Base-by-base conservation (phyloP, 176 grass and related monocot species). In the Oryza longistaminata region DNA sequence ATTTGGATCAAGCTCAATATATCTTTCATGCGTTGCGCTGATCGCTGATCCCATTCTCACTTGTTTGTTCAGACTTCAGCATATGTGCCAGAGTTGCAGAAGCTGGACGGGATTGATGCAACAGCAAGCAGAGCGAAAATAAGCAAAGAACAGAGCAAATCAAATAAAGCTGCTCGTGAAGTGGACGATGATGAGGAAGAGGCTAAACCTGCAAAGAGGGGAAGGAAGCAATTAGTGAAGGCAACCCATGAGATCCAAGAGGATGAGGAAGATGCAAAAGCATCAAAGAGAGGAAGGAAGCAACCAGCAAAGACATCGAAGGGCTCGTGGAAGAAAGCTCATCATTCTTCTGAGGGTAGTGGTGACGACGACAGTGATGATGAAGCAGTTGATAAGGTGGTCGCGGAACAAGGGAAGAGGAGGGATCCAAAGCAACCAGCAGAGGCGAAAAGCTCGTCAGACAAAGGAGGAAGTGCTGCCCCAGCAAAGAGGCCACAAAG, bases 61-160 rank as follows among this genome's bases (percentile, higher is more conserved):
- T 65, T 24, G 53, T 12, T 50, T 79, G 7, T 46, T 80, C 76
- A 80, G 84, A 86, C 76, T 21, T 74, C 76, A 6, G 84, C 84
- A n/a, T 86, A 80, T 73, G 84, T 86, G 40, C 84, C 84, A 15
- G 68, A 80, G 58, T 52, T 86, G 78, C 84, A 86, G 68, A 86
- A 70, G 37, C 40, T 82, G 25, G 72, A 88, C 37, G 79, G 79
- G 12, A 24, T 19, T 3, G 79, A 71, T 80, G 64, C 25, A 0
- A 50, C 31, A 62, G 37, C 71, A 53, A 69, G 73, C 19, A 40
- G 7, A 40, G 39, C 7, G 39, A 40, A 40, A 40, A 40, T 40
- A 40, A 40, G 39, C 39, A 40, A 40, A 40, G 39, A 8, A 8
- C 6, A 40, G 39, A 14, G 50, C 15, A 53, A 6, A 17, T 53